Conservation (phyloP, 2,329 filamentous ascomycete species). For the Fusarium tjaetaba region DNA sequence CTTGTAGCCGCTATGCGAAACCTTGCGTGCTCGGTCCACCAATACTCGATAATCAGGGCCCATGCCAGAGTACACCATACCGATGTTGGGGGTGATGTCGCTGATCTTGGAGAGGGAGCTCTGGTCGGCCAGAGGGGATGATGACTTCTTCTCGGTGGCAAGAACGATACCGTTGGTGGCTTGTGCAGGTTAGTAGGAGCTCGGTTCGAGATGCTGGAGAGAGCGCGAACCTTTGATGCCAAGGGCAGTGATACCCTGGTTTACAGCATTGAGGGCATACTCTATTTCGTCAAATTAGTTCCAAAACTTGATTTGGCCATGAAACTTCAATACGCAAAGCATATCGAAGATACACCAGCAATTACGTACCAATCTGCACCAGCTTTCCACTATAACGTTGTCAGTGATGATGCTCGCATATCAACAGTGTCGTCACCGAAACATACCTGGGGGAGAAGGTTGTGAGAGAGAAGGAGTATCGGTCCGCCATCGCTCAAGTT, state of each 20-base stretch:
- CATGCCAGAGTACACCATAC: slow-evolving; percentile 99
- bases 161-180: slow-evolving; percentile 99
- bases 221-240: slow-evolving; percentile 89
- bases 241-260: slow-evolving; percentile 97
- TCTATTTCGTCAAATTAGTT: slow-evolving; percentile 64
- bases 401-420: slow-evolving; percentile 55
- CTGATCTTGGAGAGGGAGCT: slow-evolving; percentile 96
- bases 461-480: slow-evolving; percentile 99
- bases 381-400: slow-evolving; percentile 83
- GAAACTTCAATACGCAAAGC: not conserved
- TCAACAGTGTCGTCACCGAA: slow-evolving; percentile 43
- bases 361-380: slow-evolving; percentile 84
- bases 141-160: slow-evolving; percentile 99
- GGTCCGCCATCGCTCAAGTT: slow-evolving; percentile 81
- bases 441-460: slow-evolving; percentile 98
- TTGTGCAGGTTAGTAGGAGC: slow-evolving; percentile 52
- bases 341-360: not conserved
- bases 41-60: slow-evolving; percentile 97
- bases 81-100: slow-evolving; percentile 98
- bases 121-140: slow-evolving; percentile 94
- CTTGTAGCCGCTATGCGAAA: slow-evolving; percentile 98
- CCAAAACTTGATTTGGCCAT: not conserved
- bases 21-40: slow-evolving; percentile 97
- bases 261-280: slow-evolving; percentile 98
- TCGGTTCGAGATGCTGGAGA: not conserved